Evolutionary conservation across 1,284 basidiomycete species (phyloP), one percentile per base, ranked within the genome.

Genomic region (Trametes versicolor): DNA sequence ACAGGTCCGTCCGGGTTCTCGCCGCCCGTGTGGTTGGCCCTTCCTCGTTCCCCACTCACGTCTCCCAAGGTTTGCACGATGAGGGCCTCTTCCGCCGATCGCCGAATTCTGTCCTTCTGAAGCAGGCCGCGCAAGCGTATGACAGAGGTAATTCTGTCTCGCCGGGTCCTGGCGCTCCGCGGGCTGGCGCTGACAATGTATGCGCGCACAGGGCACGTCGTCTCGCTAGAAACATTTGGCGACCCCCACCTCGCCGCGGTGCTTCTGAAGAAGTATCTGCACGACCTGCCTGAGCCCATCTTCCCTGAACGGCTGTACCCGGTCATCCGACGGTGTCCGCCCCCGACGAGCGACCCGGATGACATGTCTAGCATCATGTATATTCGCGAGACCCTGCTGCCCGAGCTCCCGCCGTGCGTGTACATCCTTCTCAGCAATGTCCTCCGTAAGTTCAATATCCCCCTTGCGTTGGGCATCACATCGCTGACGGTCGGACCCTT

Each of bases 211-310:
- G 90, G 91, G 37, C 88, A 94, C 70, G 88, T 94, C 1, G 90
- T 95, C 15, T 91, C 89, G 2, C 78, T 96, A 41, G 80, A 86
- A 17, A 88, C 83, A 5, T 95, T 93, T 73, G 83, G 83, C 0
- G 94, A 95, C 72, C 88, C 92, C 3, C 85, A 94, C 77, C 83
- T 96, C 1, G 91, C 93, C 1, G 93, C 94, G 2, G 94, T 95
- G 1, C 81, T 96, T 19, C 79, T 96, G 65, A 96, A 96, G 81
- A 93, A 94, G 73, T 95, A 91, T 73, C 78, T 96, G 21, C 85
- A 92, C 34, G 91, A 94, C 74, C 80, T 96, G 2, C 92, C 92
- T 0, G 82, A 87, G 50, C 91, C 94, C 2, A 77, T 94, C 19
- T 93, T 96, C 69, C 84, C 90, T 0, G 90, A 92, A 72, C 75